These are phyloP conservation scores for Termitomyces bulborhizus DNA, from an alignment of 768 basidiomycete genomes.

Conservation along the genomic window DNA sequence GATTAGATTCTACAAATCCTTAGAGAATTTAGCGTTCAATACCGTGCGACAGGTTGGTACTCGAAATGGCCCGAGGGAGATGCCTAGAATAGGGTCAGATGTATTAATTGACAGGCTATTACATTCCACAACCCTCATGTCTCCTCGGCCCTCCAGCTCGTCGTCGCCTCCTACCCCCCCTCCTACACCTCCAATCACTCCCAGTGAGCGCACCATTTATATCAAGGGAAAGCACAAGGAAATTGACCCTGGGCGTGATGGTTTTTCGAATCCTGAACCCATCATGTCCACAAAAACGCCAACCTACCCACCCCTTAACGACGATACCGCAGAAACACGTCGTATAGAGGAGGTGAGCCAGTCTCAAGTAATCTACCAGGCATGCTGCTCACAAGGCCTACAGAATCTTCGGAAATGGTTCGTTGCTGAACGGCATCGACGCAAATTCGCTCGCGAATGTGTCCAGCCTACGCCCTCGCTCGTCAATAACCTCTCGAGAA, in stretches of 20 bases:
- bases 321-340: slow-evolving; percentile 62
- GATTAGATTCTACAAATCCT: slow-evolving; percentile 10
- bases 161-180: slow-evolving; percentile 34
- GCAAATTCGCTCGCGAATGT: slow-evolving; percentile 67
- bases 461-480: slow-evolving; percentile 33
- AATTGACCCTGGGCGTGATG: slow-evolving; percentile 18
- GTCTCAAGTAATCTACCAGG: neutral
- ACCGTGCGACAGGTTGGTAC: neutral
- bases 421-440: slow-evolving; percentile 64
- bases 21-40: neutral
- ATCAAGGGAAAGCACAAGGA: slow-evolving; percentile 22
- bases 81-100: neutral
- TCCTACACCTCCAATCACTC: slow-evolving; percentile 33
- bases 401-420: slow-evolving; percentile 81
- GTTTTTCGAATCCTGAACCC: slow-evolving; percentile 23
- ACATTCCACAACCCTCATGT: slow-evolving; percentile 7
- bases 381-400: slow-evolving; percentile 6
- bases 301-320: slow-evolving; percentile 61
- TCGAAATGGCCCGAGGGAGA: neutral
- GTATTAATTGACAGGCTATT: neutral
- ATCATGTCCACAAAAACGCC: slow-evolving; percentile 11
- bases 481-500: slow-evolving; percentile 51
- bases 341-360: slow-evolving; percentile 62
- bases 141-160: slow-evolving; percentile 10
- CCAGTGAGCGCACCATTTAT: slow-evolving; percentile 21